Conservation (phyloP, 176 grass and related monocot genomes). For the Oropetium thomaeum region DNA sequence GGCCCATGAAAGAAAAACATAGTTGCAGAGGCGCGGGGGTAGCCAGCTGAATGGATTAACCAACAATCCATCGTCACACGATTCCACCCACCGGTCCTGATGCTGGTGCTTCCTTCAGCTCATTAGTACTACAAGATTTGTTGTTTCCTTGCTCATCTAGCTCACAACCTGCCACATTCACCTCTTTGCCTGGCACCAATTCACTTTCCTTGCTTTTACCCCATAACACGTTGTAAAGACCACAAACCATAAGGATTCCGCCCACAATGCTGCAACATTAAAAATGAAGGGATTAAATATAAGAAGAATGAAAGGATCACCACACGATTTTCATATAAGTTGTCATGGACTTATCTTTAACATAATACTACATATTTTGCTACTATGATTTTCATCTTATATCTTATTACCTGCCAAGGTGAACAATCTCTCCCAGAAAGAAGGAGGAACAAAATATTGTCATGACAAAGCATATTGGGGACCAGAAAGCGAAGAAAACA, state of each 20-base stretch:
- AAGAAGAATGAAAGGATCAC: not conserved
- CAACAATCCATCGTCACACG: not conserved
- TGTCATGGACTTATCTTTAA: not conserved
- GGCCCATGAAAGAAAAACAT: no score
- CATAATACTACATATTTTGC: not conserved
- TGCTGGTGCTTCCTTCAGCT: not conserved
- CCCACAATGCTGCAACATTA: conserved; percentile 49
- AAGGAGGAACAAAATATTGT: conserved; percentile 26
- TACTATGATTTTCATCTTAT: not conserved
- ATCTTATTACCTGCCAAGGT: not conserved
- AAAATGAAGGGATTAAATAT: not conserved
- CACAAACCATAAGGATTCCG: conserved; percentile 46
- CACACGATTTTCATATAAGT: no score
- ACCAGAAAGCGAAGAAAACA: conserved; percentile 1
- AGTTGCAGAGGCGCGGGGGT: no score
- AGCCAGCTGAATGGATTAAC: not conserved
- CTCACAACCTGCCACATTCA: not conserved
- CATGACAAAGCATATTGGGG: not conserved
- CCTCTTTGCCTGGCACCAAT: not conserved
- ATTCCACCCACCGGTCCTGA: not conserved
- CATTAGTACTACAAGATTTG: not conserved
- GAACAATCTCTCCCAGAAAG: conserved; percentile 2
- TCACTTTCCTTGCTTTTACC: conserved; percentile 43
- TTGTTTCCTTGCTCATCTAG: not conserved
- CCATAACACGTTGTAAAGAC: conserved; percentile 67